phyloP scores from a whole-genome alignment of 2,329 filamentous ascomycete species.

The Scedosporium aurantiacum region DNA sequence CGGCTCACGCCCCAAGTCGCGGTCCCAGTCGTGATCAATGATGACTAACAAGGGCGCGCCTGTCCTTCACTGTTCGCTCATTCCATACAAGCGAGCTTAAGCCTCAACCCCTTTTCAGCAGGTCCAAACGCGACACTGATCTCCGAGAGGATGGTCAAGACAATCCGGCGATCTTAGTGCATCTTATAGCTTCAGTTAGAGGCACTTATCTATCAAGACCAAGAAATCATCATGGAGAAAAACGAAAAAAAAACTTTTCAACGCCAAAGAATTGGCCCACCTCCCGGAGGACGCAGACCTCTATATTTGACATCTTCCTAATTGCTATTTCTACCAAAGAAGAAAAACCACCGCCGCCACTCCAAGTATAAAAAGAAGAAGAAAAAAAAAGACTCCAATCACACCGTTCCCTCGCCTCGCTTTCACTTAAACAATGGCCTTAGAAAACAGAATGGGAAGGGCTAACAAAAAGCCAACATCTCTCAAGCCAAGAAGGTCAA shows the following conservation, averaged over 20 bases:
- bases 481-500: background rate
- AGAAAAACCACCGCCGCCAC: background rate
- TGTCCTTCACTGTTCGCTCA: background rate
- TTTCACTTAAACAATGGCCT: background rate
- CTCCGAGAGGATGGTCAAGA: background rate
- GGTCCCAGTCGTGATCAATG: background rate
- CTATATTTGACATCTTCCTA: background rate
- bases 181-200: background rate
- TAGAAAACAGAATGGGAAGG: background rate
- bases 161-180: background rate
- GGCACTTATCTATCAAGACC: background rate
- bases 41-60: background rate
- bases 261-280: background rate
- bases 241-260: background rate
- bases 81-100: too few species aligned
- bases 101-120: background rate
- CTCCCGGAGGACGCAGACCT: background rate
- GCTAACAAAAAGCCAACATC: background rate
- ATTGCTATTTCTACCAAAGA: background rate
- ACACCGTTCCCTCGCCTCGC: background rate
- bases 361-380: background rate
- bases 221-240: background rate
- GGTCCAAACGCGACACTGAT: background rate
- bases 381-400: background rate
- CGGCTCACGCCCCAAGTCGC: background rate